Conservation (phyloP, 2,329 filamentous ascomycete genomes). For the Teratosphaeria gauchensis region DNA sequence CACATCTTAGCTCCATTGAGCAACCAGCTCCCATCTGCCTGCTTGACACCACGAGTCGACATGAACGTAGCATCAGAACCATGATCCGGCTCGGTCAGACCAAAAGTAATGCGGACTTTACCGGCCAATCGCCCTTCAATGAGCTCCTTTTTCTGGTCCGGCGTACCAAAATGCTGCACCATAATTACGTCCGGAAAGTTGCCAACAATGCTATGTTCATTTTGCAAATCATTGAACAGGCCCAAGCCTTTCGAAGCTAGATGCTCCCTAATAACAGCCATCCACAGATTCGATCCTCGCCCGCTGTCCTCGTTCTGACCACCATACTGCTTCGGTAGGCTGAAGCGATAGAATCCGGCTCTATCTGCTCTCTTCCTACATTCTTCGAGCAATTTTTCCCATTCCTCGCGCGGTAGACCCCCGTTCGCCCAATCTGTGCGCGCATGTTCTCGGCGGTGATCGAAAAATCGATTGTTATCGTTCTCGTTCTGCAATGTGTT, state of each 20-base stretch:
- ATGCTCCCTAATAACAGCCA: conserved; percentile 53
- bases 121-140: conserved; percentile 45
- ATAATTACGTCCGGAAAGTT: conserved; percentile 55
- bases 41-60: conserved; percentile 43
- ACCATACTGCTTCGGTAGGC: conserved; percentile 47
- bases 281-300: conserved; percentile 48
- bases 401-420: conserved; percentile 49
- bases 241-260: conserved; percentile 50
- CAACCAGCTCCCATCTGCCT: conserved; percentile 40
- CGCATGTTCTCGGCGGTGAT: conserved; percentile 52
- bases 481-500: conserved; percentile 44
- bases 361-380: conserved; percentile 44
- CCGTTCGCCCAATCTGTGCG: conserved; percentile 52
- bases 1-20: conserved; percentile 54
- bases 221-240: conserved; percentile 55
- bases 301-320: conserved; percentile 38
- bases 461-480: conserved; percentile 57
- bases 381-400: conserved; percentile 46
- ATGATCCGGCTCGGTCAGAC: conserved; percentile 52
- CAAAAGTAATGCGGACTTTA: conserved; percentile 50
- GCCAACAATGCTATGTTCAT: conserved; percentile 52
- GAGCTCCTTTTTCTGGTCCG: conserved; percentile 44
- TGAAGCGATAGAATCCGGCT: conserved; percentile 52
- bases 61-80: conserved; percentile 56
- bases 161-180: conserved; percentile 51